phyloP scores from a whole-genome alignment of 169 alveolate genomes.

The Cryptosporidium ubiquitum region DNA sequence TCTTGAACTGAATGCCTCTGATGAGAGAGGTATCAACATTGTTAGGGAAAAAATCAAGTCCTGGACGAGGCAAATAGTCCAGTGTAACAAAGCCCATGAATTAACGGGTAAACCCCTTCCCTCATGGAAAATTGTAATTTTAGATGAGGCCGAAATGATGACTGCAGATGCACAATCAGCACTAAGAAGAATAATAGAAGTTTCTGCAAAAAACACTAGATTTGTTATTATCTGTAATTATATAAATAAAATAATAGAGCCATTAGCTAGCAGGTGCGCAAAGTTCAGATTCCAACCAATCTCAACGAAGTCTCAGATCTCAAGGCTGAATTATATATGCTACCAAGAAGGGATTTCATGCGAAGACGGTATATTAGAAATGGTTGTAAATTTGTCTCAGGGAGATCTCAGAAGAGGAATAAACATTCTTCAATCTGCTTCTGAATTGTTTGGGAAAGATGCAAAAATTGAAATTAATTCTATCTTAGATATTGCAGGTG shows the following conservation, averaged over 20 bases:
- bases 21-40: conserved; percentile 97
- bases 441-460: conserved; percentile 82
- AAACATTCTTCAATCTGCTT: conserved; percentile 91
- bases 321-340: conserved; percentile 89
- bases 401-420: conserved; percentile 96
- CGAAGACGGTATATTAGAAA: conserved; percentile 82
- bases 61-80: conserved; percentile 94
- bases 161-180: conserved; percentile 99
- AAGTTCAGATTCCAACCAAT: conserved; percentile 95
- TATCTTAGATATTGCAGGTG: conserved; percentile 78
- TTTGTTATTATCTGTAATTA: conserved; percentile 98
- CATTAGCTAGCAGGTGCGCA: conserved; percentile 95
- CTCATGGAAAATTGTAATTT: conserved; percentile 93
- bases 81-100: conserved; percentile 83
- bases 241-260: conserved; percentile 94
- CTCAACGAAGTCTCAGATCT: conserved; percentile 88
- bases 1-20: conserved; percentile 98
- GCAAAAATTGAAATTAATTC: conserved; percentile 75
- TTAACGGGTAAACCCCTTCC: conserved; percentile 88
- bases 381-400: conserved; percentile 88
- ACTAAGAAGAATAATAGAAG: conserved; percentile 97
- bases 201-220: conserved; percentile 93
- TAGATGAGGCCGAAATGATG: conserved; percentile 99
- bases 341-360: conserved; percentile 81
- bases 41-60: conserved; percentile 97